Evolutionary conservation across 2,329 filamentous ascomycete species (phyloP), one percentile per base, ranked within the genome.

Genomic region (Gnomoniopsis sp.): DNA sequence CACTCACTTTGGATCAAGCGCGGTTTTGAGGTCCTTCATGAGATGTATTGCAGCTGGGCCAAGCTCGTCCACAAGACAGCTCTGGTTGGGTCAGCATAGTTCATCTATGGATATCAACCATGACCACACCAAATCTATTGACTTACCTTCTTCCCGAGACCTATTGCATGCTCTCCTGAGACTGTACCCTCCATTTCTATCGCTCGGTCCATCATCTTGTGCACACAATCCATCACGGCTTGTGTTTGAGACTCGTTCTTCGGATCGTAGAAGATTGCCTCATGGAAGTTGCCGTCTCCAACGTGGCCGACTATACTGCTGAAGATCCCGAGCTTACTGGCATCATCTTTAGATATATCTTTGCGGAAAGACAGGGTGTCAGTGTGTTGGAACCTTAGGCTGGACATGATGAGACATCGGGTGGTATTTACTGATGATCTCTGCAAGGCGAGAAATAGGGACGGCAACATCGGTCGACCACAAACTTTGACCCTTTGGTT

Each of bases 391-490:
- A 15, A 36, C 38, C 14, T 7, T 17, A 17, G 15, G 41, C 10
- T 6, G 19, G 41, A 10, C 3, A 6, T n/a, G 10, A 44, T 19
- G 3, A 19, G n/a, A 10, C 10, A 10, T 44, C 8, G 41, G n/a
- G 41, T 11, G 15, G 41, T 19, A 44, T 17, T 2, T 11, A 44
- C 41, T 19, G 51, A 93, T 89, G 55, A 92, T 88, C 64, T 89
- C 84, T 1, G 89, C 84, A 62, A 93, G 74, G 43, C 79, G 78
- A 17, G 85, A 89, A 50, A 93, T 85, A 0, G 89, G 89, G 0
- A 93, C 90, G 0, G 89, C 89, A 21, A 93, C 89, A 68, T 93
- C 90, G 0, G 89, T 93, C 0, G 88, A 90, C 89, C 89, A 92
- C 26, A 91, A 83, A 64, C 88, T 82, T 2, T 79, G 78, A 0